Percentiles rank a stretch among this genome's conserved stretches.
phyloP scores from a whole-genome alignment of 1,139 yeast species.

The Geotrichum klebahnii region DNA sequence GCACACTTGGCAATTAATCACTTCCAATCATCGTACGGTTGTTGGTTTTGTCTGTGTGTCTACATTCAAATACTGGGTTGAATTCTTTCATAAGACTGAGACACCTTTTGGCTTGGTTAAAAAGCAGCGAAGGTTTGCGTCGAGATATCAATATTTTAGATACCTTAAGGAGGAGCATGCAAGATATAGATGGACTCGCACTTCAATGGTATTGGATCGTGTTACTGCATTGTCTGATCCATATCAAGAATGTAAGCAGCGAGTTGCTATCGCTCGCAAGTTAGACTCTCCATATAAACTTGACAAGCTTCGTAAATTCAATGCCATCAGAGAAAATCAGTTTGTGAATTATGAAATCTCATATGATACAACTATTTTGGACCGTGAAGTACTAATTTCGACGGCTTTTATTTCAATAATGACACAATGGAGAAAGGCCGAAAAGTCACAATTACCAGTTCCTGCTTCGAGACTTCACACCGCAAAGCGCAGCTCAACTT shows the following conservation, averaged over 20 bases:
- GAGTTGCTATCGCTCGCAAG: conserved; percentile 19
- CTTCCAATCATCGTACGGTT: conserved; percentile 11
- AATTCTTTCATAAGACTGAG: conserved; percentile 17
- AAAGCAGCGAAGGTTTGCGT: conserved; percentile 10
- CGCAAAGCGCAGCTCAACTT: conserved; percentile 3
- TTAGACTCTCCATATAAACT: conserved; percentile 4
- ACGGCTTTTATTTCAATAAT: conserved; percentile 27
- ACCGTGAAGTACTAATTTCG: conserved; percentile 24
- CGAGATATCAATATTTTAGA: conserved; percentile 18
- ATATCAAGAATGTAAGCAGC: conserved; percentile 10
- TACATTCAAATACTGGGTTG: conserved; percentile 16
- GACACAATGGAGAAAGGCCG: conserved; percentile 24
- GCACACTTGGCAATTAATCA: conserved; percentile 16
- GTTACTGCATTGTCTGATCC: conserved; percentile 17
- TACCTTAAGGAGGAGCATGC: conserved; percentile 13
- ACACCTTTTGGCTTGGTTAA: conserved; percentile 18
- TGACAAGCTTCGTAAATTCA: conserved; percentile 4
- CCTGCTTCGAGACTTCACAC: conserved; percentile 3
- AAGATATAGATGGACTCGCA: conserved; percentile 18
- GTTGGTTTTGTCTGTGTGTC: conserved; percentile 15
- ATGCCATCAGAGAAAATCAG: conserved; percentile 4
- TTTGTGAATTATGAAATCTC: conserved; percentile 24
- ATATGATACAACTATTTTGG: conserved; percentile 22
- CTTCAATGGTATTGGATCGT: conserved; percentile 16
- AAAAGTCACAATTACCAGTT: conserved; percentile 1